These are phyloP conservation scores for Eleusine indica DNA, from an alignment of 176 grass and related monocot genomes.

Conservation along the genomic window DNA sequence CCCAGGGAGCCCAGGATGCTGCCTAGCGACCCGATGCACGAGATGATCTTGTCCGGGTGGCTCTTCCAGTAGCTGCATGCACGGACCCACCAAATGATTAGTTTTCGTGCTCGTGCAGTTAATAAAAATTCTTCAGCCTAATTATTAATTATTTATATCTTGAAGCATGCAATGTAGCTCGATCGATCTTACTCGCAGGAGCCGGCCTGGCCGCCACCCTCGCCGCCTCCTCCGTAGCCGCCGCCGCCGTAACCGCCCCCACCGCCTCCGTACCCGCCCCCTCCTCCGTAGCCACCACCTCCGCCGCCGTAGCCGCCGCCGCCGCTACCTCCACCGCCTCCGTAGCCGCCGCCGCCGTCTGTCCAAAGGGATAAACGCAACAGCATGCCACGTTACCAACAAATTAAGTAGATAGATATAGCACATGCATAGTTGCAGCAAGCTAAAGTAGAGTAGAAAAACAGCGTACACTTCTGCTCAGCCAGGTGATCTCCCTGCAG, in stretches of 20 bases:
- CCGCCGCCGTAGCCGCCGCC: conserved; percentile 39
- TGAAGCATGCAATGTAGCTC: not conserved
- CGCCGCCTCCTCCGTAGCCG: conserved; percentile 19
- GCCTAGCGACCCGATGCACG: conserved; percentile 66
- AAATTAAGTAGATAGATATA: not conserved
- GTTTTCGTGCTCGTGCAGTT: too few relatives aligned
- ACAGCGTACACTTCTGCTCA: conserved; percentile 53
- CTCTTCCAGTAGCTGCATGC: conserved; percentile 71
- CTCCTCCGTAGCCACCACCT: conserved; percentile 21
- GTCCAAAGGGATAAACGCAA: not conserved
- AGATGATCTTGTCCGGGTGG: conserved; percentile 62
- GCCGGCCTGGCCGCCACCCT: conserved; percentile 46
- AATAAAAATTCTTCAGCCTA: not conserved
- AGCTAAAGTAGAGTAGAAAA: not conserved
- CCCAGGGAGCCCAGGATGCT: conserved; percentile 67
- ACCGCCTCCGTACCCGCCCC: conserved; percentile 36
- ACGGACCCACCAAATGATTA: not conserved
- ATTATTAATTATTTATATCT: not conserved
- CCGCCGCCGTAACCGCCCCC: conserved; percentile 33
- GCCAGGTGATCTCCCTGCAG: conserved; percentile 45
- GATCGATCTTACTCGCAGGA: conserved; percentile 71
- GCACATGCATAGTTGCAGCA: too few relatives aligned
- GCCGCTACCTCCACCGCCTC: not conserved
- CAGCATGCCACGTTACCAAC: not conserved
- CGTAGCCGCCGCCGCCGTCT: conserved; percentile 44